Conservation (phyloP, 2,329 filamentous ascomycete species). For the Trichothecium sympodiale region DNA sequence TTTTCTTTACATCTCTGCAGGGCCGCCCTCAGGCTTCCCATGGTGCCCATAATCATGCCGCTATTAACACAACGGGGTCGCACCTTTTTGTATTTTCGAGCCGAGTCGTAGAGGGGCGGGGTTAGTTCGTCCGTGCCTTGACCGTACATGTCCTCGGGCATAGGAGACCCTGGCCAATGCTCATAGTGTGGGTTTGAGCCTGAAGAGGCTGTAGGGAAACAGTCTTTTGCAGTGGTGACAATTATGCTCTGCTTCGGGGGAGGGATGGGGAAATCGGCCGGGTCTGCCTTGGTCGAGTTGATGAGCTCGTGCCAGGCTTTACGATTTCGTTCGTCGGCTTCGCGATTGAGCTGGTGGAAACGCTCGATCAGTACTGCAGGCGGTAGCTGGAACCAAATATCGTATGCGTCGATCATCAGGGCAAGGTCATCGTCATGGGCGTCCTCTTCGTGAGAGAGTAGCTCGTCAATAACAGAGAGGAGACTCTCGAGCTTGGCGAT, state of each 20-base stretch:
- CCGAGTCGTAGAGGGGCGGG: slow-evolving; percentile 16
- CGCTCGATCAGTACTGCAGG: slow-evolving; percentile 23
- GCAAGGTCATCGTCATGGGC: slow-evolving; percentile 19
- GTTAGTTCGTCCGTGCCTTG: slow-evolving; percentile 17
- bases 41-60: slow-evolving; percentile 24
- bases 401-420: slow-evolving; percentile 25
- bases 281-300: background rate
- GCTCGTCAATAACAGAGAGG: slow-evolving; percentile 16
- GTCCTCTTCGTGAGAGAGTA: slow-evolving; percentile 11
- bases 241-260: slow-evolving; percentile 20
- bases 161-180: slow-evolving; percentile 24
- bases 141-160: slow-evolving; percentile 22
- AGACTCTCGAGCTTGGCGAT: slow-evolving; percentile 26
- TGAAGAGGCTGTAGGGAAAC: slow-evolving; percentile 19
- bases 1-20: slow-evolving; percentile 17
- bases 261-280: slow-evolving; percentile 14
- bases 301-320: slow-evolving; percentile 12
- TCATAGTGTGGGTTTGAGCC: slow-evolving; percentile 23
- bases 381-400: slow-evolving; percentile 28
- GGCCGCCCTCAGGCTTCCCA: slow-evolving; percentile 14
- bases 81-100: slow-evolving; percentile 19
- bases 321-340: slow-evolving; percentile 18
- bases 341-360: slow-evolving; percentile 21
- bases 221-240: slow-evolving; percentile 23
- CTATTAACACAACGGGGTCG: slow-evolving; percentile 23